Evolutionary conservation across 352 stramenopile species (phyloP).

Genomic region (Phytophthora foliorum): DNA sequence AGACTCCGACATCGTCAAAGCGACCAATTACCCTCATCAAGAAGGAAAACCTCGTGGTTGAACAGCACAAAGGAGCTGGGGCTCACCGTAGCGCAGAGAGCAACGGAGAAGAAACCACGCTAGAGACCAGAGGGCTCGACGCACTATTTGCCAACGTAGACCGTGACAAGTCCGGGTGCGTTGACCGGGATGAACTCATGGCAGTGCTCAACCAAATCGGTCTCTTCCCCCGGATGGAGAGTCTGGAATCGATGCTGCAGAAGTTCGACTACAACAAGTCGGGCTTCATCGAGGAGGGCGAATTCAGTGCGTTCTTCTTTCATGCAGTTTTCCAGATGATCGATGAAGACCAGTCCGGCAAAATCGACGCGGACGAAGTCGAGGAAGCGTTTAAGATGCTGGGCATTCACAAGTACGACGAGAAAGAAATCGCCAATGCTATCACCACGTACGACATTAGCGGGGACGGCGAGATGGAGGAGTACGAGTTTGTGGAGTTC

Average conservation of each 20-base stretch:
- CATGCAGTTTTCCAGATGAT: slow-evolving; percentile 81
- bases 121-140: slow-evolving; percentile 69
- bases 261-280: slow-evolving; percentile 65
- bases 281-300: slow-evolving; percentile 56
- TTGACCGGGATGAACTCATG: slow-evolving; percentile 72
- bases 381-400: slow-evolving; percentile 81
- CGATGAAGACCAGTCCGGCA: slow-evolving; percentile 76
- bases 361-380: slow-evolving; percentile 82
- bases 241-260: slow-evolving; percentile 54
- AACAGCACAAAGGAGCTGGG: slow-evolving; percentile 36
- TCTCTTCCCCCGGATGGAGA: slow-evolving; percentile 63
- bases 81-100: slow-evolving; percentile 7
- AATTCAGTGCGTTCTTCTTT: slow-evolving; percentile 81
- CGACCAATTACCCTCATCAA: slow-evolving; percentile 56
- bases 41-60: slow-evolving; percentile 52
- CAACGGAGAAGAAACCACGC: slow-evolving; percentile 51
- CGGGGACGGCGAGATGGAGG: slow-evolving; percentile 82
- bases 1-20: slow-evolving; percentile 38
- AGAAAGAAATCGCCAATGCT: slow-evolving; percentile 68
- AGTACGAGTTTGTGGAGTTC: slow-evolving; percentile 86
- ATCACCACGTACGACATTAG: slow-evolving; percentile 83
- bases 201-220: slow-evolving; percentile 72
- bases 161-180: slow-evolving; percentile 62
- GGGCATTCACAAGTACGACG: slow-evolving; percentile 63
- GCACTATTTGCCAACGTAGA: slow-evolving; percentile 75